Evolutionary conservation across 75 land plant genomes (phyloP), one percentile per base, ranked within the genome.

Genomic region (Larix kaempferi): DNA sequence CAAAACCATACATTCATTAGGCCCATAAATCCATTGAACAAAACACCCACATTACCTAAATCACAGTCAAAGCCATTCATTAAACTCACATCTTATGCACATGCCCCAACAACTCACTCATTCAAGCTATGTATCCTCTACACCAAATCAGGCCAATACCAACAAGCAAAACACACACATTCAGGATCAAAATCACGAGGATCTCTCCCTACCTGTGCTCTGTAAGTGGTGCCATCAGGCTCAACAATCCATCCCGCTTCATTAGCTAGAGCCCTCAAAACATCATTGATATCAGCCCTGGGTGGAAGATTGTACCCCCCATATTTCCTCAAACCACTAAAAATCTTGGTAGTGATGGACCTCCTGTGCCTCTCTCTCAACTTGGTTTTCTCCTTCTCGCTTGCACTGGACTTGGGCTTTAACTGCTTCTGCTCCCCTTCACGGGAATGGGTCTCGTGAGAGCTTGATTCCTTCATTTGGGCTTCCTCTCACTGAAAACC

Each of bases 301-400:
- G 88, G 86, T 22, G 90, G 84, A 54, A 91, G 88, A 35, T 78
- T 78, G 86, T 91, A 91, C 72, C 88, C 88, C 39, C 93, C 90
- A 61, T 86, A 80, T 79, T 82, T 86, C 56, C 93, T 71, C 17
- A 91, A 86, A 2, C 93, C 93, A 13, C 82, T 73, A 26, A 91
- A 82, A 74, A 91, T 91, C 78, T 86, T 88, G 52, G 88, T 82
- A 29, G 93, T 88, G 73, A 91, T 88, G 71, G 90, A 78, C 19
- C 93, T 67, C 74, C 90, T 67, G 41, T 83, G 79, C 65, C 93
- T 73, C 78, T 91, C 93, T 23, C 93, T 73, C 74, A 88, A 49
- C 85, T 88, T 90, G 59, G 90, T 90, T 75, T 86, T 91, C 90
- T 91, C 90, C 81, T 84, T 88, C 80, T 91, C 91, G 10, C 78